Percentiles rank a stretch among this genome's conserved stretches.
Evolutionary conservation across 2,329 filamentous ascomycete species (phyloP).

Genomic region (Sporothrix mexicana): DNA sequence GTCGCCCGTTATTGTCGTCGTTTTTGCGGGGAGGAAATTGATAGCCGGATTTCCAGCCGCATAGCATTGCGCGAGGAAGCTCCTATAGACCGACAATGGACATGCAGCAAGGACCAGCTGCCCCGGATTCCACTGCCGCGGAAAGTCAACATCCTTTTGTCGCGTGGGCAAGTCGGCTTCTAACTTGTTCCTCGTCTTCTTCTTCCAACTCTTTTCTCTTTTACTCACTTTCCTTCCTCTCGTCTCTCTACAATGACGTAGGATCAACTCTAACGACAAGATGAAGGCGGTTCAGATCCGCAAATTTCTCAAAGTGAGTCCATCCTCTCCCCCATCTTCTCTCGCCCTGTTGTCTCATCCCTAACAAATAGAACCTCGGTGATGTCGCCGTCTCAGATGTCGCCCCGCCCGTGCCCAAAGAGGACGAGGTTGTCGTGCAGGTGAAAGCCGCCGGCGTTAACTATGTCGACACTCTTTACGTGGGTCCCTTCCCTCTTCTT

Average conservation of each 20-base stretch:
- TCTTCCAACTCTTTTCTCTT: background rate
- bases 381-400: constrained; percentile 44
- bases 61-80: too few species aligned
- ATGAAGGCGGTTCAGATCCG: constrained; percentile 34
- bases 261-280: background rate
- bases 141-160: constrained; percentile 7
- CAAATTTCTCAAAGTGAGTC: constrained; percentile 22
- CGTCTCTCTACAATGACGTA: background rate
- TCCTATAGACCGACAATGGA: background rate
- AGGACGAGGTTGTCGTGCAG: constrained; percentile 49
- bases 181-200: background rate
- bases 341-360: background rate
- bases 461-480: constrained; percentile 66
- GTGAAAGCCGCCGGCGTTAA: constrained; percentile 63
- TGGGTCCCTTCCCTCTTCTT: constrained; percentile 36
- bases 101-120: background rate
- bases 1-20: background rate
- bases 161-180: background rate
- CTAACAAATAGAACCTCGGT: constrained; percentile 37
- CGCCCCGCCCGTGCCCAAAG: constrained; percentile 44
- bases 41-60: constrained; percentile 26
- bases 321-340: background rate
- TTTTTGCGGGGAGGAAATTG: constrained; percentile 24
- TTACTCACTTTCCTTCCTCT: background rate
- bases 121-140: background rate